Evolutionary conservation across 2,329 filamentous ascomycete genomes (phyloP).

Genomic region (Calonectria honghensis): DNA sequence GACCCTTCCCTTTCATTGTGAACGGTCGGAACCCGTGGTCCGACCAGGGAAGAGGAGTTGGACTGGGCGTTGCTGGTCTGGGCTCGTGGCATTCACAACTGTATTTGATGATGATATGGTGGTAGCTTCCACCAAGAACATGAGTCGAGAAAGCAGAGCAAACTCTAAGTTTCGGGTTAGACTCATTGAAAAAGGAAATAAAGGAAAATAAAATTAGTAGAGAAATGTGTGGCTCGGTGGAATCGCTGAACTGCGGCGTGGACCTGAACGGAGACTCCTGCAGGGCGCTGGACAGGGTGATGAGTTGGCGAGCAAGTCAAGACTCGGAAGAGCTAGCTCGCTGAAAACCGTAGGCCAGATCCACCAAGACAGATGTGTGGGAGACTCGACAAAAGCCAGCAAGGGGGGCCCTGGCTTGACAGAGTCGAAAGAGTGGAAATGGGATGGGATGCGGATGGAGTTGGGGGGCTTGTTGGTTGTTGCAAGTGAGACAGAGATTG

Average conservation of each 20-base stretch:
- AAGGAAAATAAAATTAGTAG: neutral
- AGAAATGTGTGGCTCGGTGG: too few species aligned
- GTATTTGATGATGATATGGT: too few species aligned
- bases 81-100: neutral
- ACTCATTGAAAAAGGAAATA: neutral
- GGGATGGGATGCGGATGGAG: slow-evolving; percentile 16
- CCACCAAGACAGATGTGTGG: slow-evolving; percentile 4
- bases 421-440: slow-evolving; percentile 14
- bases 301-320: slow-evolving; percentile 21
- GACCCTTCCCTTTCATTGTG: neutral
- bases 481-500: neutral
- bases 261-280: neutral
- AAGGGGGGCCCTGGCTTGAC: slow-evolving; percentile 24
- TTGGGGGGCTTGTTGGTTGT: slow-evolving; percentile 15
- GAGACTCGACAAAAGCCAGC: neutral
- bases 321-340: neutral
- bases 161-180: neutral
- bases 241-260: neutral
- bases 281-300: neutral
- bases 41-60: neutral
- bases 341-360: neutral
- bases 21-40: slow-evolving; percentile 5
- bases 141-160: neutral
- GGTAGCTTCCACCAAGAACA: neutral
- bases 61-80: neutral